Percentiles rank a stretch among this genome's conserved stretches.
Evolutionary conservation across 352 stramenopile species (phyloP).

Genomic region (Phytophthora sp.): DNA sequence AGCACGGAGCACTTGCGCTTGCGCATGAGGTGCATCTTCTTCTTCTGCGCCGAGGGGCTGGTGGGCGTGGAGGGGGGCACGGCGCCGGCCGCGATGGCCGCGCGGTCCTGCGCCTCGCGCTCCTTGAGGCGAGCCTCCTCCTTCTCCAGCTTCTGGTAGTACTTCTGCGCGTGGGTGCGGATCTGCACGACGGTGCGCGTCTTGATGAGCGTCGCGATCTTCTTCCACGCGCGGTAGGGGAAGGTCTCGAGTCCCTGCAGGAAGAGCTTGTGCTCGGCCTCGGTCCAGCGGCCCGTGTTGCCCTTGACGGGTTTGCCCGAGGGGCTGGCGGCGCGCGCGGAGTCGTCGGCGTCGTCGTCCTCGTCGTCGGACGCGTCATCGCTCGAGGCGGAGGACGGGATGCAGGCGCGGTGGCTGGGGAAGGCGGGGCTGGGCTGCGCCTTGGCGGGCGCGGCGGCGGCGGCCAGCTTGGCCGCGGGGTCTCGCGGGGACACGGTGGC

Average conservation of each 20-base stretch:
- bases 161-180: slow-evolving; percentile 89
- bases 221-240: slow-evolving; percentile 89
- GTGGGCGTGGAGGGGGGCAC: slow-evolving; percentile 6
- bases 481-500: slow-evolving; percentile 61
- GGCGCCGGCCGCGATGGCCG: slow-evolving; percentile 12
- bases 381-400: slow-evolving; percentile 29
- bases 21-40: slow-evolving; percentile 67
- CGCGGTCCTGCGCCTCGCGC: slow-evolving; percentile 55
- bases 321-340: slow-evolving; percentile 1
- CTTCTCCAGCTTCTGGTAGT: slow-evolving; percentile 91
- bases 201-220: slow-evolving; percentile 95
- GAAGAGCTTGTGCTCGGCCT: slow-evolving; percentile 90
- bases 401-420: slow-evolving; percentile 32
- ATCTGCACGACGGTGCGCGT: slow-evolving; percentile 93
- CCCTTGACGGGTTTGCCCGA: slow-evolving; percentile 50
- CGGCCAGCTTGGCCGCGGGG: slow-evolving; percentile 52
- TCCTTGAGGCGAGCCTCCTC: slow-evolving; percentile 81
- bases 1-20: slow-evolving; percentile 71
- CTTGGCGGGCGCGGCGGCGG: slow-evolving; percentile 17
- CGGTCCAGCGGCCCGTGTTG: slow-evolving; percentile 87
- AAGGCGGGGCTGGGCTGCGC: slow-evolving; percentile 15
- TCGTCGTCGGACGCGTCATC: slow-evolving; percentile 43
- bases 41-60: slow-evolving; percentile 40
- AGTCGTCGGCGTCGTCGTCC: slow-evolving; percentile 36
- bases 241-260: slow-evolving; percentile 87